phyloP scores from a whole-genome alignment of 768 basidiomycete genomes.

The Hemileccinum impolitum region DNA sequence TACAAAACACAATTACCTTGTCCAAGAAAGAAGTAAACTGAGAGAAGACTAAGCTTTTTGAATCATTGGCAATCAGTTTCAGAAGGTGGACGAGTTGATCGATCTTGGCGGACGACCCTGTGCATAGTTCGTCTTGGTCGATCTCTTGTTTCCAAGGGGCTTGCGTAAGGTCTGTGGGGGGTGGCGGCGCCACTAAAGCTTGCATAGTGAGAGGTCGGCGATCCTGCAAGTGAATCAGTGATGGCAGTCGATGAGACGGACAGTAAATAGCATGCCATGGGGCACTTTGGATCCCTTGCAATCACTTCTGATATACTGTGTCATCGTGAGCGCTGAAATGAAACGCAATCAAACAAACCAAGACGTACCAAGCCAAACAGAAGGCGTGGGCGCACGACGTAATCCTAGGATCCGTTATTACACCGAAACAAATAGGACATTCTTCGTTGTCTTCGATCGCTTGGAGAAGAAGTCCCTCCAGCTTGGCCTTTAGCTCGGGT shows the following conservation, averaged over 20 bases:
- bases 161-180: conserved; percentile 69
- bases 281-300: conserved; percentile 70
- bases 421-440: conserved; percentile 71
- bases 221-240: conserved; percentile 46
- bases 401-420: conserved; percentile 63
- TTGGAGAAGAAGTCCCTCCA: conserved; percentile 58
- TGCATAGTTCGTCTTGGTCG: conserved; percentile 38
- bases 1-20: conserved; percentile 44
- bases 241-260: background rate
- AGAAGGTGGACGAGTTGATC: conserved; percentile 76
- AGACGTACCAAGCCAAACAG: conserved; percentile 62
- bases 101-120: conserved; percentile 78
- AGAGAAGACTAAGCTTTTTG: conserved; percentile 86
- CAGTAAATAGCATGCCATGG: conserved; percentile 53
- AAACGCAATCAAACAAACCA: background rate
- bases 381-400: conserved; percentile 72
- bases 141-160: conserved; percentile 41
- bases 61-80: conserved; percentile 57
- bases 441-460: conserved; percentile 81
- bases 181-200: conserved; percentile 60
- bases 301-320: conserved; percentile 68
- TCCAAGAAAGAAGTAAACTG: conserved; percentile 87
- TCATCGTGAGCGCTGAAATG: conserved; percentile 3
- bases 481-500: conserved; percentile 47
- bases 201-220: conserved; percentile 54